Evolutionary conservation across 2,329 filamentous ascomycete genomes (phyloP).

Genomic region (Aspergillus brunneoviolaceus): DNA sequence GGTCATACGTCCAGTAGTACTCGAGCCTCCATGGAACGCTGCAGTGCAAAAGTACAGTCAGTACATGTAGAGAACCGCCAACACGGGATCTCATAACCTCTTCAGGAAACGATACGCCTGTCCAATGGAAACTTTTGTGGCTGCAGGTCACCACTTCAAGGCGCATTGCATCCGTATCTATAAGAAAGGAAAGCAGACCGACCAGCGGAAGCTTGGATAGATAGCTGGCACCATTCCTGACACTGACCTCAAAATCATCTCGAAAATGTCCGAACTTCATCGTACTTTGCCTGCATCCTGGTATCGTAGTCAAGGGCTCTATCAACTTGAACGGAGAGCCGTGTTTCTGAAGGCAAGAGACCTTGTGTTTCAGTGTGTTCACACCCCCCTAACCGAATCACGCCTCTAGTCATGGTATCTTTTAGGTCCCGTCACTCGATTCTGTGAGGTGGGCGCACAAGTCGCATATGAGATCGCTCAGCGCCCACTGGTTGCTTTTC

Average conservation of each 20-base stretch:
- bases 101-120: conserved; percentile 34
- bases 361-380: neutral
- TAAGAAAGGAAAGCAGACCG: neutral
- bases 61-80: neutral
- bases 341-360: conserved; percentile 49
- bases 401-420: conserved; percentile 51
- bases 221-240: neutral
- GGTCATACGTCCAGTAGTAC: neutral
- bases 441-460: conserved; percentile 41
- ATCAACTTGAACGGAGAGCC: conserved; percentile 51
- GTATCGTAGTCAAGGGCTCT: conserved; percentile 51
- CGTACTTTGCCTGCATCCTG: conserved; percentile 54
- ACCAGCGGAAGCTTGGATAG: neutral
- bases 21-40: neutral
- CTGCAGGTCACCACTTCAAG: neutral
- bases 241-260: neutral
- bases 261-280: conserved; percentile 32
- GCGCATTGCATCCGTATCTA: conserved; percentile 15
- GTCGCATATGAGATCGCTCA: conserved; percentile 54
- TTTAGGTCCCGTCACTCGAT: conserved; percentile 53
- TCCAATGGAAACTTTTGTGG: conserved; percentile 16
- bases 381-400: neutral
- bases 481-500: conserved; percentile 41
- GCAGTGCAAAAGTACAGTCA: neutral
- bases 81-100: conserved; percentile 30